Evolutionary conservation across 306 rosid genomes (phyloP).

Genomic region (Potentilla sterilis): DNA sequence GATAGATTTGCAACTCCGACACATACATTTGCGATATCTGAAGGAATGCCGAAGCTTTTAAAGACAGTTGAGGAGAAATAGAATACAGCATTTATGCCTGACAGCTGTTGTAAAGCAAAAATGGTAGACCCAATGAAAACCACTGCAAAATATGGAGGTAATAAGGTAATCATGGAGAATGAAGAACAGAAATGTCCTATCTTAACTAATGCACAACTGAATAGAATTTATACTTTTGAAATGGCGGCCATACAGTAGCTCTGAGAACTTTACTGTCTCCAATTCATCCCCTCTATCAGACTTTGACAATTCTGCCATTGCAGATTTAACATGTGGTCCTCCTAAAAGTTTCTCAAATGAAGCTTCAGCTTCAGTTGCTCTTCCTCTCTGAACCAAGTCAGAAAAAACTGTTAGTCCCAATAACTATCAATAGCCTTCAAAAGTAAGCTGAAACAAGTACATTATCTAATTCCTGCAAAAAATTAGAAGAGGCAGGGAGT

Average conservation of each 20-base stretch:
- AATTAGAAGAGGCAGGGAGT: background rate
- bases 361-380: slow-evolving; percentile 68
- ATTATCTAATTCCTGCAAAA: background rate
- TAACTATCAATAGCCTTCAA: slow-evolving; percentile 17
- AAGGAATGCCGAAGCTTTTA: slow-evolving; percentile 70
- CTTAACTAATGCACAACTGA: background rate
- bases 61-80: slow-evolving; percentile 82
- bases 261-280: slow-evolving; percentile 43
- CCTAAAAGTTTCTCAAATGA: slow-evolving; percentile 74
- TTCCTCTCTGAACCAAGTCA: slow-evolving; percentile 61
- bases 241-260: slow-evolving; percentile 58
- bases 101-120: slow-evolving; percentile 88
- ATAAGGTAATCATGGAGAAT: slow-evolving; percentile 34
- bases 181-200: slow-evolving; percentile 16
- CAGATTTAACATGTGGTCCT: slow-evolving; percentile 62
- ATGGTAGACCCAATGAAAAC: slow-evolving; percentile 76
- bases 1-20: slow-evolving; percentile 69
- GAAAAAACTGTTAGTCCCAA: slow-evolving; percentile 25
- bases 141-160: slow-evolving; percentile 65
- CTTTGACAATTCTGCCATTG: slow-evolving; percentile 65
- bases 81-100: slow-evolving; percentile 88
- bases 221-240: slow-evolving; percentile 44
- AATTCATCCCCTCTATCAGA: slow-evolving; percentile 64
- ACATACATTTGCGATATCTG: slow-evolving; percentile 58
- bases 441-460: background rate